Evolutionary conservation across 106 monocot species (phyloP), one percentile per base, ranked within the genome.

Genomic region (Apostasia ramifera): DNA sequence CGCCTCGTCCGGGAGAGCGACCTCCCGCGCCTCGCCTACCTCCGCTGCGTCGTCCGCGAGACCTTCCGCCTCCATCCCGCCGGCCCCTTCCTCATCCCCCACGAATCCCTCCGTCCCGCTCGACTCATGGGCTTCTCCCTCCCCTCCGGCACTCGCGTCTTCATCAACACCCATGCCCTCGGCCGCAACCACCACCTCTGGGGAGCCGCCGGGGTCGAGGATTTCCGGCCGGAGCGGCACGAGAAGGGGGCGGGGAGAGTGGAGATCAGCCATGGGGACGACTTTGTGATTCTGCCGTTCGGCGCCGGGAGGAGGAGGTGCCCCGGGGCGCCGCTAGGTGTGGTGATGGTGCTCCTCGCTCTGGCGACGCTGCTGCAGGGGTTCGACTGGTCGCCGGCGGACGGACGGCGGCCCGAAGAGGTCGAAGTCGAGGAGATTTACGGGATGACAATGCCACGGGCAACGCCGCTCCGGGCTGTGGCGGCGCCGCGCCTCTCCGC

Each of bases 31-130:
- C 75, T 98, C 2, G 69, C 73, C 63, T 98, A 98, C 81, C 97
- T 98, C 62, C 80, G 82, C n/a, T 92, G 92, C 58, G 81, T 98
- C 9, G 97, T 92, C 1, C 68, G 89, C 0, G 97, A 98, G 68
- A 89, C 97, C 52, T 92, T 98, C 68, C 82, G 97, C 11, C 70
- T 89, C 71, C 97, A 98, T 81, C 92, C 97, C 7, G 92, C 89
- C 15, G 89, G 89, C 12, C 92, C 97, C 0, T 92, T 98, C 61
- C 82, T 98, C 63, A 92, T 98, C 74, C 97, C 97, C 1, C 92
- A 92, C 57, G 89, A 92, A 70, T 89, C 97, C 71, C 64, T 76
- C 12, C 46, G 69, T 42, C 59, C 86, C 50, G 81, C 91, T 9
- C 76, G 55, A 13, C 52, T 98, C 13, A 66, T 84, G 53, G 86